phyloP scores from a whole-genome alignment of 768 basidiomycete genomes.

The Lentinula sp. region DNA sequence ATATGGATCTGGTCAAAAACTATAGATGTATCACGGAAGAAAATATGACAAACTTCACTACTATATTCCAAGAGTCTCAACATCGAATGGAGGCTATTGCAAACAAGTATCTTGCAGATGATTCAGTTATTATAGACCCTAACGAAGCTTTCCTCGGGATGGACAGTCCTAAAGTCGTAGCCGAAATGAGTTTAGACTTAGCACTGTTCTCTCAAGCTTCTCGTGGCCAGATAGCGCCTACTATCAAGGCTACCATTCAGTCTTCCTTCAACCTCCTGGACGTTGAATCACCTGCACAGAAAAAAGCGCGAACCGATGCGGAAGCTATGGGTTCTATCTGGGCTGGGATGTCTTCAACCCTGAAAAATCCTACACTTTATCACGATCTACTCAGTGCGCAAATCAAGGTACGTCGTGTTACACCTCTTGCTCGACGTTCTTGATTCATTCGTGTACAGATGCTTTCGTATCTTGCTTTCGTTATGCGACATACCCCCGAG shows the following conservation, averaged over 20 bases:
- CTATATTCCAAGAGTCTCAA: constrained; percentile 74
- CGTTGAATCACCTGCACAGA: constrained; percentile 77
- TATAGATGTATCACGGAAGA: constrained; percentile 71
- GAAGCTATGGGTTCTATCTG: constrained; percentile 82
- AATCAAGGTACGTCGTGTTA: constrained; percentile 61
- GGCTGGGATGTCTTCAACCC: constrained; percentile 73
- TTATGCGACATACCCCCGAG: constrained; percentile 52
- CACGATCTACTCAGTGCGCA: constrained; percentile 83
- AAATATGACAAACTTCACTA: constrained; percentile 70
- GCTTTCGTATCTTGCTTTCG: constrained; percentile 87
- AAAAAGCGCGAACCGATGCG: constrained; percentile 65
- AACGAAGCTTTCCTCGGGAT: constrained; percentile 62
- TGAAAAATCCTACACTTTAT: constrained; percentile 70
- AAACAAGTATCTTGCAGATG: constrained; percentile 66
- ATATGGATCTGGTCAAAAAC: constrained; percentile 82
- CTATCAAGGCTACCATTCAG: constrained; percentile 64
- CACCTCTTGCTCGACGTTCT: not conserved
- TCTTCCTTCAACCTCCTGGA: constrained; percentile 77
- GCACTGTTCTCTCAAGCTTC: constrained; percentile 87
- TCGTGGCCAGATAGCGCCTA: constrained; percentile 53
- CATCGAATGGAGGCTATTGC: constrained; percentile 69
- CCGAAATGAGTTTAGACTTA: constrained; percentile 90
- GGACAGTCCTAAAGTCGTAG: constrained; percentile 88
- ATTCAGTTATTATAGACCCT: constrained; percentile 48
- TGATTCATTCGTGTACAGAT: constrained; percentile 42